Evolutionary conservation across 768 basidiomycete species (phyloP).

Genomic region (Mycena filopes): DNA sequence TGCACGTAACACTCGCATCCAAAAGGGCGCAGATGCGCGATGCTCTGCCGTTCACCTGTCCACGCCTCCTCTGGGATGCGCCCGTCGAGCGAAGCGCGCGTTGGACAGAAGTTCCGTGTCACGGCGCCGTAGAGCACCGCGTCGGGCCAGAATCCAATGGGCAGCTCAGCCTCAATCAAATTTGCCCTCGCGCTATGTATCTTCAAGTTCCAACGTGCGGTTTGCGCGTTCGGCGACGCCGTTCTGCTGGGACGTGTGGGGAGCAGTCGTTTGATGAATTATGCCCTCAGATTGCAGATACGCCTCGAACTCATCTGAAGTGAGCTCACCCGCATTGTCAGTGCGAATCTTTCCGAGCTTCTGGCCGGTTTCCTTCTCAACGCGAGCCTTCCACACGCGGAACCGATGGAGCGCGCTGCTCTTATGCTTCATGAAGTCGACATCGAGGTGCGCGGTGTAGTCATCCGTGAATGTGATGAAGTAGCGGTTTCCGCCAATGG

Average conservation of each 20-base stretch:
- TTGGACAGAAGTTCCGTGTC: slow-evolving; percentile 9
- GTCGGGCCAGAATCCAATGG: neutral
- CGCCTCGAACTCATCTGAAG: slow-evolving; percentile 28
- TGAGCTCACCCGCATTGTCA: slow-evolving; percentile 41
- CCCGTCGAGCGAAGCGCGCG: neutral
- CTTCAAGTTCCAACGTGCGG: slow-evolving; percentile 32
- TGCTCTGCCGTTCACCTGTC: neutral
- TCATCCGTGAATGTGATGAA: slow-evolving; percentile 16
- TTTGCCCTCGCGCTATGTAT: slow-evolving; percentile 16
- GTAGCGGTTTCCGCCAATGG: slow-evolving; percentile 5
- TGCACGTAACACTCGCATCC: slow-evolving; percentile 3
- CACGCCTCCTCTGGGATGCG: slow-evolving; percentile 14
- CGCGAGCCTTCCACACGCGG: slow-evolving; percentile 21
- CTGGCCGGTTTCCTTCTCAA: slow-evolving; percentile 32
- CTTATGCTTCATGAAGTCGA: slow-evolving; percentile 22
- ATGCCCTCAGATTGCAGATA: slow-evolving; percentile 38
- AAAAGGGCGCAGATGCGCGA: slow-evolving; percentile 5
- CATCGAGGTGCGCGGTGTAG: neutral
- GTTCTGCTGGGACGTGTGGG: slow-evolving; percentile 44
- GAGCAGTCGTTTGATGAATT: slow-evolving; percentile 38
- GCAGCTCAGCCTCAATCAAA: neutral
- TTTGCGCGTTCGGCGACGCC: slow-evolving; percentile 46
- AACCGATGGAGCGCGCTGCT: slow-evolving; percentile 18
- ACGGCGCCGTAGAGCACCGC: neutral
- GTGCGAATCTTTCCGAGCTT: slow-evolving; percentile 27